Base-by-base conservation (phyloP, 2,329 filamentous ascomycete genomes). In the Allantophomopsis lycopodina region DNA sequence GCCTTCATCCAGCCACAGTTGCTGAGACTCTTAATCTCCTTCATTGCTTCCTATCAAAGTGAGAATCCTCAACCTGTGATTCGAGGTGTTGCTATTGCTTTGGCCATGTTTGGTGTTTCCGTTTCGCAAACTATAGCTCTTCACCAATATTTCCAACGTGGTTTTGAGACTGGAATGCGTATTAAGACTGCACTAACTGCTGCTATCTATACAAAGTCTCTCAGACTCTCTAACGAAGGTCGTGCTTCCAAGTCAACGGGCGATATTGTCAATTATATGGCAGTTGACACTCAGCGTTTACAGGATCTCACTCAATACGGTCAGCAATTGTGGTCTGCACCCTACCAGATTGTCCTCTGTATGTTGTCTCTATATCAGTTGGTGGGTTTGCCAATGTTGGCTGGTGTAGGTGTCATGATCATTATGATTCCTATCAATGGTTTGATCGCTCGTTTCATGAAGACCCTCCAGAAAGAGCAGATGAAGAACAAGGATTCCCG, bases 251-350 rank as follows among this genome's bases (percentile, higher is more conserved):
- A 96, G 63, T 84, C 85, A 0, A 98, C 91, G 0, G 91, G 91
- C 42, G 93, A 98, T 54, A 96, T 98, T 54, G 91, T 98, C 57
- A 98, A 98, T 57, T 91, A 94, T 62, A 98, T 98, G 89, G 91
- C 93, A 35, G 89, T 98, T 8, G 91, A 98, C 57, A 89, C 89
- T 12, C 91, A 98, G 60, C 81, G 93, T 48, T 71, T 98, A 14
- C 84, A 95, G 53, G 91, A 98, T 60, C 66, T 98, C 42, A 86
- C 89, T 2, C 93, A 98, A 55, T 98, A 91, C 56, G 87, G 85
- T 14, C 88, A 94, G 56, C 89, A 96, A 58, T 65, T 94, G 10
- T 95, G 91, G 87, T 95, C 88, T 34, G 89, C 93, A 2, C 91
- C 91, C 2, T 94, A 96, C 61, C 93, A 98, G 60, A 98, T 98